Evolutionary conservation across 2,329 filamentous ascomycete species (phyloP), one percentile per base, ranked within the genome.

Genomic region (Penicillium sp.): DNA sequence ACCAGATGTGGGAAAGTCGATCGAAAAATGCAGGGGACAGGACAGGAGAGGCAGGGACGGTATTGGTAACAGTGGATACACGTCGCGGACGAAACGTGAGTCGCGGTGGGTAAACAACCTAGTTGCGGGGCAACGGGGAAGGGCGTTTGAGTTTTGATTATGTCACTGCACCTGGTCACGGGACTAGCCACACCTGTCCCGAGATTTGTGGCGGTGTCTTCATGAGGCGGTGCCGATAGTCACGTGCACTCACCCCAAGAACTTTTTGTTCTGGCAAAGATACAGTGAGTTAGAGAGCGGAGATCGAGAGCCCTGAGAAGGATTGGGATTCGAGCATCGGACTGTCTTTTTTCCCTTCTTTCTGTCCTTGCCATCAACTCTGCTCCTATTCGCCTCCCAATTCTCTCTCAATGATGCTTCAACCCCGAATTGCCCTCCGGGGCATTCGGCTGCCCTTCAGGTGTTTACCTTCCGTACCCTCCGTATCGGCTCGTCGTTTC

Each of bases 391-490:
- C 48, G 33, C 14, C 48, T 33, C 56, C 46, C 35, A 55, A 44
- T 48, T 51, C 37, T 50, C 14, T 43, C 21, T 31, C 27, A 31
- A 57, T 43, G 48, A 90, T 91, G 87, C 76, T 90, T 61, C 87
- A 89, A 74, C 82, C 86, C 63, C 83, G 86, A 75, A 76, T 89
- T 76, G 82, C 84, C 69, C 79, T 83, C 59, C 77, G 78, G 67
- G 77, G 77, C 72, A 75, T 79, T 73, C 76, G 75, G 70, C 73
- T 78, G 64, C 73, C 79, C 62, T 80, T 78, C 63, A 74, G 73
- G 73, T 77, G 76, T 70, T 71, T 84, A 62, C 68, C 64, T n/a
- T 39, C 48, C 29, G 21, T 84, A 60, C 67, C 64, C 13, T 48
- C 50, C 39, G 26, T 55, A 60, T 72, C 73, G 58, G 66, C 71